phyloP scores from a whole-genome alignment of 768 basidiomycete genomes.

The Kwoniella mangroviensis region DNA sequence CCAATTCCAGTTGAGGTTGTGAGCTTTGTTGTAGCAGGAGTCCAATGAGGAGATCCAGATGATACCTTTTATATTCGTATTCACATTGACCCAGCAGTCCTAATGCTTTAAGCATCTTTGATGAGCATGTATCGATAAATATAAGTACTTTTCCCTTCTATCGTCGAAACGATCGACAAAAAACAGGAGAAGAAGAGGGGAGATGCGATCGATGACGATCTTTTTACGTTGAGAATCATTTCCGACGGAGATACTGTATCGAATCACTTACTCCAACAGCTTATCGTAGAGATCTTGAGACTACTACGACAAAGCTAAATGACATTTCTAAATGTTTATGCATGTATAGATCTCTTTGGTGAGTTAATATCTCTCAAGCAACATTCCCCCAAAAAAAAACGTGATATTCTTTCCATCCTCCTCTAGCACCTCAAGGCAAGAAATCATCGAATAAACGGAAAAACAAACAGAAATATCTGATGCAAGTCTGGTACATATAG shows the following conservation, averaged over 20 bases:
- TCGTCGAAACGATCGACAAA: background rate
- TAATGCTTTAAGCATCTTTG: slow-evolving; percentile 15
- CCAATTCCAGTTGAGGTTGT: background rate
- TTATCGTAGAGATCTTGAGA: background rate
- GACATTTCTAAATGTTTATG: background rate
- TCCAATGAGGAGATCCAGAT: background rate
- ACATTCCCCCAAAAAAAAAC: background rate
- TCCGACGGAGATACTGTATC: background rate
- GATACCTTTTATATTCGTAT: slow-evolving; percentile 1
- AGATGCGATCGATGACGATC: background rate
- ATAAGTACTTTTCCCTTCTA: background rate
- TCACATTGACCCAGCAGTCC: slow-evolving; percentile 5
- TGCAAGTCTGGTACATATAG: background rate
- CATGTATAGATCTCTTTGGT: background rate
- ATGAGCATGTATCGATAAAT: background rate
- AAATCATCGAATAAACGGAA: background rate
- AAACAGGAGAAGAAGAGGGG: background rate
- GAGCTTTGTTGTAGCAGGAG: too few species aligned
- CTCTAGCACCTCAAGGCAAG: background rate
- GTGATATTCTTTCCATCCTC: background rate
- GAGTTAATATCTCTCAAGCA: background rate
- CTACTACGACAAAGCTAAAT: background rate
- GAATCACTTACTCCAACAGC: too few species aligned
- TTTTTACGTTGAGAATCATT: background rate
- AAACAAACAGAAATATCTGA: background rate